These are phyloP conservation scores for Erigeron philadelphicus DNA, from an alignment of 140 eudicot genomes.

Conservation along the genomic window DNA sequence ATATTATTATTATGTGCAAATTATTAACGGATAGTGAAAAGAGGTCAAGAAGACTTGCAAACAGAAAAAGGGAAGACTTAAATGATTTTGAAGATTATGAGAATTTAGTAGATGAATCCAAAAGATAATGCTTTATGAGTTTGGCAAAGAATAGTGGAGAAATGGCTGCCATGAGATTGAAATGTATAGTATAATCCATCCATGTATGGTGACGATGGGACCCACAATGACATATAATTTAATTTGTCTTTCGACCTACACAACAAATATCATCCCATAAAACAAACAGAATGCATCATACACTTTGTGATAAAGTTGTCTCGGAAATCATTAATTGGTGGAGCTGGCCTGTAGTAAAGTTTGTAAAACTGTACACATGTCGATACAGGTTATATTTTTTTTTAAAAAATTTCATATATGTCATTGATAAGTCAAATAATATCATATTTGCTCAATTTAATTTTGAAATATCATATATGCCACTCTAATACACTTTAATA, in stretches of 20 bases:
- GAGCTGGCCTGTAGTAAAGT: no score
- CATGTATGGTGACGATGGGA: conserved; percentile 21
- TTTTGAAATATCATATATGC: no score
- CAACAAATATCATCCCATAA: conserved; percentile 14
- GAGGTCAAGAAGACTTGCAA: conserved; percentile 15
- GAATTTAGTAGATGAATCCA: not conserved
- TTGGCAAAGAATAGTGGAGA: conserved; percentile 20
- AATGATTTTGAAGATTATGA: conserved; percentile 17
- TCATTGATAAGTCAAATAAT: no score
- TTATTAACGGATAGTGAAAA: conserved; percentile 11
- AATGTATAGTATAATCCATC: not conserved
- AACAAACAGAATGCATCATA: conserved; percentile 20
- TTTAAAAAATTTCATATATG: no score
- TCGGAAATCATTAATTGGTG: no score
- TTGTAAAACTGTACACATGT: no score
- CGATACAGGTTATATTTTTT: no score
- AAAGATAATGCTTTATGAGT: conserved; percentile 16
- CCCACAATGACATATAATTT: conserved; percentile 20
- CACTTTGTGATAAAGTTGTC: not conserved
- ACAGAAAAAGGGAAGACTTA: not conserved
- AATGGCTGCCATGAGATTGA: conserved; percentile 29
- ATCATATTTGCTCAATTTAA: no score
- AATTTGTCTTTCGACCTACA: conserved; percentile 23
- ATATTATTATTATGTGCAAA: conserved; percentile 9
- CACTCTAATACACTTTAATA: no score